Percentiles rank a stretch among this genome's conserved stretches.
Evolutionary conservation across 2,329 filamentous ascomycete genomes (phyloP).

Genomic region (Aspergillus aculeatus): DNA sequence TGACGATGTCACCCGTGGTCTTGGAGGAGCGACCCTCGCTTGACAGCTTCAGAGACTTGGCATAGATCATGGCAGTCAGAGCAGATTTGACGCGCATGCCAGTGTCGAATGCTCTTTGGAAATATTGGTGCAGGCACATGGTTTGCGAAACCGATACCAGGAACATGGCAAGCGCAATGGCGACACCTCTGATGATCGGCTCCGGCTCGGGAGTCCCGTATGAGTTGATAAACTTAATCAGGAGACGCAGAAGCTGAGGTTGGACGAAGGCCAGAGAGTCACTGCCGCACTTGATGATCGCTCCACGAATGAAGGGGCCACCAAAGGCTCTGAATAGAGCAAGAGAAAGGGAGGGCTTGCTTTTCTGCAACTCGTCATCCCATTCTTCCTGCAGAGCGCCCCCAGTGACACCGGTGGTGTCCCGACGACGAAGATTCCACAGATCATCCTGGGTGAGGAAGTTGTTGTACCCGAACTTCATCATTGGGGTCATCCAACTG

Average conservation of each 20-base stretch:
- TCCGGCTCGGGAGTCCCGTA: conserved; percentile 65
- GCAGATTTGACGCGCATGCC: conserved; percentile 96
- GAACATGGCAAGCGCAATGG: conserved; percentile 92
- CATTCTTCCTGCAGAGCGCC: conserved; percentile 71
- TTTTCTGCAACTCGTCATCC: conserved; percentile 69
- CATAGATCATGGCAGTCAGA: conserved; percentile 85
- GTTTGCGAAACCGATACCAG: conserved; percentile 82
- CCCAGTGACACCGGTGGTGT: conserved; percentile 75
- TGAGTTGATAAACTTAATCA: conserved; percentile 83
- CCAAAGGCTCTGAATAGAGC: conserved; percentile 83
- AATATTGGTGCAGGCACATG: conserved; percentile 91
- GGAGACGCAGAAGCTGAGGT: conserved; percentile 79
- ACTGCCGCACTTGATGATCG: conserved; percentile 84
- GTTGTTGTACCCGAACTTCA: conserved; percentile 89
- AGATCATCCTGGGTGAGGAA: conserved; percentile 93
- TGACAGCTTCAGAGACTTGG: conserved; percentile 83
- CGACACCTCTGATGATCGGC: conserved; percentile 77
- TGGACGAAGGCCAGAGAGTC: conserved; percentile 85
- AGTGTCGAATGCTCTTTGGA: conserved; percentile 89
- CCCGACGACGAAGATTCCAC: conserved; percentile 81
- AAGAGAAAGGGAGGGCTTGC: conserved; percentile 81
- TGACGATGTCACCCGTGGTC: conserved; percentile 96
- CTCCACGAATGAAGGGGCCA: conserved; percentile 75
- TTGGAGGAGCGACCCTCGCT: conserved; percentile 89
- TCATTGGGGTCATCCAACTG: conserved; percentile 97